Evolutionary conservation across 331 rosid genomes (phyloP).

Genomic region (Acacia concinna): DNA sequence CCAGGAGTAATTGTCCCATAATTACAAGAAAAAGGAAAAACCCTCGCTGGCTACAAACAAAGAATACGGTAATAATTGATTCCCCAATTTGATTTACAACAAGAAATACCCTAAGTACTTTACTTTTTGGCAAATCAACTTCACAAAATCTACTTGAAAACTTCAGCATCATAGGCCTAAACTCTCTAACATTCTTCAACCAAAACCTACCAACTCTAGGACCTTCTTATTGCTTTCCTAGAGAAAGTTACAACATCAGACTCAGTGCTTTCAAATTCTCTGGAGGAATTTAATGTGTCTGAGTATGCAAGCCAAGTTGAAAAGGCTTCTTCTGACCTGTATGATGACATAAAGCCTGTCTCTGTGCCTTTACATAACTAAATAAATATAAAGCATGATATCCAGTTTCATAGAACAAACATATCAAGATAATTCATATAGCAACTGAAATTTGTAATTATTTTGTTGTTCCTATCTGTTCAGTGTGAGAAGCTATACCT

Average conservation of each 20-base stretch:
- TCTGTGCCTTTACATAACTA: not conserved
- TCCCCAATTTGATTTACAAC: not conserved
- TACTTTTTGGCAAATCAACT: not conserved
- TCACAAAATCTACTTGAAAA: not conserved
- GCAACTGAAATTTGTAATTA: not conserved
- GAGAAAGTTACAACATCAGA: not conserved
- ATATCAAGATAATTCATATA: not conserved
- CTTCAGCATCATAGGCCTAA: slow-evolving; percentile 12
- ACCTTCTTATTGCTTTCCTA: not conserved
- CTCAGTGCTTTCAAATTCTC: not conserved
- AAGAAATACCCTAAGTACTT: not conserved
- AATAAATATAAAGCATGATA: slow-evolving; percentile 10
- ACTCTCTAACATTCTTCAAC: not conserved
- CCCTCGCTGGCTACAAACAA: not conserved
- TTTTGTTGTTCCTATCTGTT: not conserved
- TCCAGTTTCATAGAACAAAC: not conserved
- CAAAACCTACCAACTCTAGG: slow-evolving; percentile 1
- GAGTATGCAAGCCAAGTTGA: not conserved
- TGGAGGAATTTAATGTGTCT: not conserved
- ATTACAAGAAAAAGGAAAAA: slow-evolving; percentile 13
- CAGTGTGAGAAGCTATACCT: slow-evolving; percentile 48
- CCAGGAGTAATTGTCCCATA: slow-evolving; percentile 4
- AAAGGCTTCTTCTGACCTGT: not conserved
- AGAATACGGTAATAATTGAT: not conserved
- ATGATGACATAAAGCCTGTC: no score